Evolutionary conservation across 2,329 filamentous ascomycete genomes (phyloP).

Genomic region (Anisogramma anomala): DNA sequence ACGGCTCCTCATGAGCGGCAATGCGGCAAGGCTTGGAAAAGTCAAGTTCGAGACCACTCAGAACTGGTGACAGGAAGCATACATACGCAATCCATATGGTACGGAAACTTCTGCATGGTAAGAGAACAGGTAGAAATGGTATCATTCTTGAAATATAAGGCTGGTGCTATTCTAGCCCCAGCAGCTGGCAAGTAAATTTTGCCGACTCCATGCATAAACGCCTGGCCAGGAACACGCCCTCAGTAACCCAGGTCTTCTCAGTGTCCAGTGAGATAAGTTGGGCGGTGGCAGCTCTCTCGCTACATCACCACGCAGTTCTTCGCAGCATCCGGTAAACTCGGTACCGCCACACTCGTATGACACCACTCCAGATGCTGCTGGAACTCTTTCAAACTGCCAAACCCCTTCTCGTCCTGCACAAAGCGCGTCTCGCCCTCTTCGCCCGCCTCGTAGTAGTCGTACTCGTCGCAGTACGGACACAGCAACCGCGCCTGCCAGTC

Average conservation of each 20-base stretch:
- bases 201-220: neutral
- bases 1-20: neutral
- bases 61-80: no score
- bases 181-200: slow-evolving; percentile 1
- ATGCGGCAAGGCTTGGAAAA: neutral
- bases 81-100: no score
- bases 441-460: slow-evolving; percentile 34
- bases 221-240: neutral
- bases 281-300: neutral
- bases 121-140: no score
- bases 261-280: neutral
- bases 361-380: slow-evolving; percentile 47
- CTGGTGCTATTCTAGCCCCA: neutral
- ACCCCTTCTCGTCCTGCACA: slow-evolving; percentile 35
- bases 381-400: slow-evolving; percentile 36
- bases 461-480: slow-evolving; percentile 47
- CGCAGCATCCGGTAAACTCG: slow-evolving; percentile 24
- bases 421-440: slow-evolving; percentile 39
- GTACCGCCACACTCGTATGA: slow-evolving; percentile 33
- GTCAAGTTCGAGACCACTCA: no score
- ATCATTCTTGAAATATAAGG: neutral
- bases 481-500: slow-evolving; percentile 41
- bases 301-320: slow-evolving; percentile 38
- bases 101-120: no score
- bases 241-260: neutral